Evolutionary conservation across 208 protist species (phyloP).

Genomic region (Trichomonas gallinae): DNA sequence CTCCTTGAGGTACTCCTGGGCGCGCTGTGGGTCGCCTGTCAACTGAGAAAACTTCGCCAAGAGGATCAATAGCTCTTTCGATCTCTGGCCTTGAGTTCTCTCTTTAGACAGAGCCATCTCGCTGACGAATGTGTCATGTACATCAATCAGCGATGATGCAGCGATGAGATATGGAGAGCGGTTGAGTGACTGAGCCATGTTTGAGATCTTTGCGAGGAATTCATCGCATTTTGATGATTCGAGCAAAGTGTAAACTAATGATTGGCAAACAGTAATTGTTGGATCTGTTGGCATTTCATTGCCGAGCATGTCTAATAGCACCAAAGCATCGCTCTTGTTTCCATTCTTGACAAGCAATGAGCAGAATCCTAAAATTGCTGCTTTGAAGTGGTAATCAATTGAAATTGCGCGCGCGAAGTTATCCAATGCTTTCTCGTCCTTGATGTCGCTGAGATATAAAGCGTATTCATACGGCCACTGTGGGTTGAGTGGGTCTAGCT

Average conservation of each 20-base stretch:
- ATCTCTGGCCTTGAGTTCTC: not conserved
- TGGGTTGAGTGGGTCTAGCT: not conserved
- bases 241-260: not conserved
- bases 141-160: not conserved
- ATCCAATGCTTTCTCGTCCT: not conserved
- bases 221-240: conserved; percentile 12
- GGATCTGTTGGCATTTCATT: not conserved
- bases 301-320: not conserved
- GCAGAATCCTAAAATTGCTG: conserved; percentile 3
- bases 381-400: not conserved
- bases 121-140: not conserved
- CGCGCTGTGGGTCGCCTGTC: not conserved
- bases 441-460: not conserved
- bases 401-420: not conserved
- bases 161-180: not conserved
- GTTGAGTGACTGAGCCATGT: not conserved
- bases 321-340: not conserved
- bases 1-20: conserved; percentile 6
- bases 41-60: not conserved
- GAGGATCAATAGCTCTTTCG: not conserved
- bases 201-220: not conserved
- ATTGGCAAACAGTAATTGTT: not conserved
- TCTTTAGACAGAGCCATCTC: not conserved
- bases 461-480: not conserved
- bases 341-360: not conserved